A percentile compares a stretch with the other conserved stretches of the same genome.
Conservation (phyloP, 805 yeast species). For the Yamadazyma scolyti region DNA sequence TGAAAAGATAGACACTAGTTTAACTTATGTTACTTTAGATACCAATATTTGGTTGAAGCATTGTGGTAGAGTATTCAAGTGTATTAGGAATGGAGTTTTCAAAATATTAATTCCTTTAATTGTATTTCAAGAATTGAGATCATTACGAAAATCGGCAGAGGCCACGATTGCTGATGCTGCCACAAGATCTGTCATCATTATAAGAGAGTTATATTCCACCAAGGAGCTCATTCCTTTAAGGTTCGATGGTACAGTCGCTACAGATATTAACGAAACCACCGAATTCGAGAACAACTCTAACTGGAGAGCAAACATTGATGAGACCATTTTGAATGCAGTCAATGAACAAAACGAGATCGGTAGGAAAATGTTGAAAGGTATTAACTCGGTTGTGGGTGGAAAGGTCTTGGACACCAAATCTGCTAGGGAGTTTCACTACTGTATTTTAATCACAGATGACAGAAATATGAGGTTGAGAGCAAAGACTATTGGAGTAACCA, state of each 20-base stretch:
- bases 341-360: conserved; percentile 39
- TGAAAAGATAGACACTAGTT: conserved; percentile 51
- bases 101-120: conserved; percentile 66
- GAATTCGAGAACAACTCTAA: conserved; percentile 71
- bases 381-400: conserved; percentile 16
- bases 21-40: conserved; percentile 63
- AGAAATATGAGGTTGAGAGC: conserved; percentile 67
- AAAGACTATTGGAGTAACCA: conserved; percentile 49
- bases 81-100: conserved; percentile 57
- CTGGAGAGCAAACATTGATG: conserved; percentile 74
- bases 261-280: conserved; percentile 64
- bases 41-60: conserved; percentile 81
- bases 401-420: conserved; percentile 28
- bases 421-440: conserved; percentile 48
- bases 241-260: conserved; percentile 67
- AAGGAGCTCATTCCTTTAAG: conserved; percentile 56
- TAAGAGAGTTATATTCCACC: conserved; percentile 61
- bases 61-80: conserved; percentile 71
- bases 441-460: conserved; percentile 70
- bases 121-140: conserved; percentile 73
- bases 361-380: conserved; percentile 38
- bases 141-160: conserved; percentile 67
- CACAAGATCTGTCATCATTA: conserved; percentile 71
- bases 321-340: conserved; percentile 54
- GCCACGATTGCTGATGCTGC: conserved; percentile 76